Base-by-base conservation (phyloP, 371 early-diverging fungal genomes). In the Capillidium heterosporum region DNA sequence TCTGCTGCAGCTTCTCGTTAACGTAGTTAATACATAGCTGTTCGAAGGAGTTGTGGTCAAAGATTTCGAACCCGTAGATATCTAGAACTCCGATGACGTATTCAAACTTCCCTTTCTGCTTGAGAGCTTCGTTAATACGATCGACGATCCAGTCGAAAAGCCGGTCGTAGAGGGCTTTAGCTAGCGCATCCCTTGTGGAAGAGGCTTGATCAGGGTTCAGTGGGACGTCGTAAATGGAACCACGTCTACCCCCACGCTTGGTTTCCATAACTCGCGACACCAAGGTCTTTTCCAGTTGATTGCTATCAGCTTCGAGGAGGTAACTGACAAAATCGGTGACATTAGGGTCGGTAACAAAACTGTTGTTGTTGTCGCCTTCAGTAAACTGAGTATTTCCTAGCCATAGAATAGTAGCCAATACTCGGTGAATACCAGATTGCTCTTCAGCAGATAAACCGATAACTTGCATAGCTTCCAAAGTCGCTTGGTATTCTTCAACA, bases 21-120 rank as follows among this genome's bases (percentile, higher is more conserved):
- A 98, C 98, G 61, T 99, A 99, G 75, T 99, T 99, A 74, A 99
- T 99, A 72, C 98, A 98, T 60, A 99, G 82, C 73, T 99, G 99
- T 68, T 99, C 99, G 71, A 99, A 99, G 52, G 91, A 91, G 77
- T 99, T 99, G 60, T 88, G 84, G 57, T 95, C 77, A 64, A 91
- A 91, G 59, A 93, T 89, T 76, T 91, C 91, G 66, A 95, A 91
- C 48, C 98, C 91, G 63, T 92, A 90, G 71, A 95, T 89, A 77
- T 98, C 91, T 67, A 97, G 67, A 7, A 97, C 95, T 60, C 96
- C 98, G 42, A 97, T 75, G 13, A 85, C 85, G 56, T 87, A 80
- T 21, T 77, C 73, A 32, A 79, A 74, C 7, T 75, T 67, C 19
- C 71, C 69, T 41, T 78, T 77, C 11, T 81, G 73, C 54, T 80